Base-by-base conservation (phyloP, 768 basidiomycete genomes). In the Rhodosporidiobolus odoratus region DNA sequence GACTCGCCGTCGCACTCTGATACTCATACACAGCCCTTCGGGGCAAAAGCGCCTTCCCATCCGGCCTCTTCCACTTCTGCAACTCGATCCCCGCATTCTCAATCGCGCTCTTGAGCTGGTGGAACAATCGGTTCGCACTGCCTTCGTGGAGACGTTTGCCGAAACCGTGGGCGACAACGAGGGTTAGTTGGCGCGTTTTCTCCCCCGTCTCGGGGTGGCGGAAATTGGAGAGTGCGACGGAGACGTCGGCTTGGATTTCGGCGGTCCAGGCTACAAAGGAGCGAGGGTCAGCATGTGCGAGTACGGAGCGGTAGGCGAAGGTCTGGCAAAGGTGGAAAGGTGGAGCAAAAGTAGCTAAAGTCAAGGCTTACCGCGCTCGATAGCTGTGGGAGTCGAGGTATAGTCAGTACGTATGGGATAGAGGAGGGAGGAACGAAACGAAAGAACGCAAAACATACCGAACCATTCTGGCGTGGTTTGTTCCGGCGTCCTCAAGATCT, bases 391-490 rank as follows among this genome's bases (percentile, higher is more conserved):
- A n/a, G n/a, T n/a, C n/a, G n/a, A n/a, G n/a, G n/a, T n/a, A n/a
- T 25, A 12, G 38, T 54, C 54, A 60, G 45, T 41, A 32, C 16
- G 41, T 38, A 43, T 23, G 17, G 59, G 32, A n/a, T 13, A 23
- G 38, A 40, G 40, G 13, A 17, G n/a, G 35, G 37, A n/a, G 32
- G 35, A 21, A 38, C 13, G 27, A 35, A 25, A 4, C 4, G n/a
- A 9, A 23, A 30, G 37, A 16, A 7, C 7, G 21, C n/a, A 34
- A 7, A 5, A 27, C 62, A 27, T 30, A 63, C 58, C 59, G 32
- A 73, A 73, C 79, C 91, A 93, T 27, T 82, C 84, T 6, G 77
- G 82, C 19, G 81, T 82, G 35, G 88, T 85, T 1, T 79, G 80
- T 17, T 77, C 79, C 27, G 68, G 76, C 38, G 69, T 71, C 4